Evolutionary conservation across 257 asterid species (phyloP).

Genomic region (Solanum neorickii): DNA sequence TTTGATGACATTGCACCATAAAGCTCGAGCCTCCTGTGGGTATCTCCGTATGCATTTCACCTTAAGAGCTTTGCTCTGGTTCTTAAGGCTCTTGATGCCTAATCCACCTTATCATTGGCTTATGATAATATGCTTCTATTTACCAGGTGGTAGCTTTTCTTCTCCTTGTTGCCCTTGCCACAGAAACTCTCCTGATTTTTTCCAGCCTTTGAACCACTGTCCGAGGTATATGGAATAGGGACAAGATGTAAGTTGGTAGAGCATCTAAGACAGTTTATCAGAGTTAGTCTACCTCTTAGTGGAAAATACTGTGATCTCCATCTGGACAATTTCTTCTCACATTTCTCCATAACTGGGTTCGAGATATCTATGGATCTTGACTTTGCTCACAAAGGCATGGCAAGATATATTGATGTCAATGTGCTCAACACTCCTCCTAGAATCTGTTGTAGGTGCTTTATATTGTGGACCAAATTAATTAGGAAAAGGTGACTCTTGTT

Average conservation of each 20-base stretch:
- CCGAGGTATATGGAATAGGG: background rate
- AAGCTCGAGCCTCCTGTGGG: background rate
- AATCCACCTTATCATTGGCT: background rate
- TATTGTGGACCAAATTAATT: background rate
- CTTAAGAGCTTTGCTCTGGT: background rate
- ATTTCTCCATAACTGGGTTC: background rate
- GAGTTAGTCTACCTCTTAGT: background rate
- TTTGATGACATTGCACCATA: background rate
- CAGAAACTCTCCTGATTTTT: background rate
- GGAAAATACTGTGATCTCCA: background rate
- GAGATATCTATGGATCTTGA: background rate
- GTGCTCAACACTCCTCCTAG: background rate
- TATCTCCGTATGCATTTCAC: background rate
- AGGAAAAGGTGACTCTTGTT: background rate
- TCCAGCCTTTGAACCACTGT: background rate
- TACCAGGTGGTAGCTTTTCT: background rate
- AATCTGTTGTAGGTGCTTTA: background rate
- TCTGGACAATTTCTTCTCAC: background rate
- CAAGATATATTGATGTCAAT: background rate
- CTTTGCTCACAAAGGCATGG: background rate
- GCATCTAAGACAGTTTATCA: background rate
- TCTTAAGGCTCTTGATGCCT: background rate
- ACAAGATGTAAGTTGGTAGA: background rate
- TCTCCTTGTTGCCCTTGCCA: background rate
- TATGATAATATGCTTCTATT: background rate